A percentile compares a stretch with the other conserved stretches of the same genome.
phyloP scores from a whole-genome alignment of 2,329 filamentous ascomycete species.

The Sclerotinia spermophila region DNA sequence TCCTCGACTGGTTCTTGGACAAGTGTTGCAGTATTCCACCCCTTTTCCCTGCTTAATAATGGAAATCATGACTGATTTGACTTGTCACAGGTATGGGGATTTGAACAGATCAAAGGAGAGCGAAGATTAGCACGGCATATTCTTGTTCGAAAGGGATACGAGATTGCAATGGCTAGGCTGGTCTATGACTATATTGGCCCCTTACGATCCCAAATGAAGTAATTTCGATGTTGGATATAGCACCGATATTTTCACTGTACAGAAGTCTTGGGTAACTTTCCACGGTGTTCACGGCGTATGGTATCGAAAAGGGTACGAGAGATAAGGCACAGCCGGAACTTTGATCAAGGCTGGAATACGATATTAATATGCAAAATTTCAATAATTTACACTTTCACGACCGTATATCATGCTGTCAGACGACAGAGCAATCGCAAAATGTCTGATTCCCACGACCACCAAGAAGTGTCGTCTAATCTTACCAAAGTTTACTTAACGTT shows the following conservation, averaged over 20 bases:
- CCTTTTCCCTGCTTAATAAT: neutral
- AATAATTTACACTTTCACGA: neutral
- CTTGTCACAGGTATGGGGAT: neutral
- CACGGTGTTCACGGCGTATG: neutral
- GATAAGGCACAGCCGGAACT: neutral
- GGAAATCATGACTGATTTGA: neutral
- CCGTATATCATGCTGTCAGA: neutral
- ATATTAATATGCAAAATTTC: neutral
- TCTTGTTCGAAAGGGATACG: constrained; percentile 4
- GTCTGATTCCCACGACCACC: neutral
- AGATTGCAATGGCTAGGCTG: neutral
- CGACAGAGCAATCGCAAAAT: neutral
- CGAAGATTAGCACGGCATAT: neutral
- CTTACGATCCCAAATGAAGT: neutral
- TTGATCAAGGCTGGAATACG: neutral
- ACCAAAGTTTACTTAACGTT: neutral
- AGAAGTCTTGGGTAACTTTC: neutral
- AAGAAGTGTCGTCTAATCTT: neutral
- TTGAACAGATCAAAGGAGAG: neutral
- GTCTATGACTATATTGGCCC: neutral
- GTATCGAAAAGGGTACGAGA: neutral
- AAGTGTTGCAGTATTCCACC: neutral
- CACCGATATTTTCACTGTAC: neutral
- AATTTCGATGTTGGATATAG: neutral
- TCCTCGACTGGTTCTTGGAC: neutral